Conservation (phyloP, 108 stramenopile genomes). For the Cyclotella cryptica region DNA sequence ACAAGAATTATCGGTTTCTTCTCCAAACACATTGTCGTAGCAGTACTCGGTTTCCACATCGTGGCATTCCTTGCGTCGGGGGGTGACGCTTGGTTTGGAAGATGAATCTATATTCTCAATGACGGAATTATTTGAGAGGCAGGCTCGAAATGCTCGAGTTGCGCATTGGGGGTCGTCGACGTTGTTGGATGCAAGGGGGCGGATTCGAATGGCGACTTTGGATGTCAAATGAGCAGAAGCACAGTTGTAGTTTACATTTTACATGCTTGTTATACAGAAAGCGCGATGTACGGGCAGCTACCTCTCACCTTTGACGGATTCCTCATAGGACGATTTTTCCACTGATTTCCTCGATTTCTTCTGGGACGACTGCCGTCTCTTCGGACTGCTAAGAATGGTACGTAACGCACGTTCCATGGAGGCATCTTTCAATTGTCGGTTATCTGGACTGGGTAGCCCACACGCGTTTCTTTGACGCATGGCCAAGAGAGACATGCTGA, state of each 20-base stretch:
- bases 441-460: background rate
- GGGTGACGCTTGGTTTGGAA: constrained; percentile 19
- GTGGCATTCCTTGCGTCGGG: constrained; percentile 55
- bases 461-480: background rate
- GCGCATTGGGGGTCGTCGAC: background rate
- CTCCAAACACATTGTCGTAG: constrained; percentile 92
- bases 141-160: constrained; percentile 72
- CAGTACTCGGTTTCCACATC: constrained; percentile 71
- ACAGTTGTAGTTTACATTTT: background rate
- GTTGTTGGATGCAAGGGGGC: constrained; percentile 51
- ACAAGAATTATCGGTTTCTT: constrained; percentile 69
- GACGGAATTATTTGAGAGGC: constrained; percentile 48
- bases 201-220: constrained; percentile 47
- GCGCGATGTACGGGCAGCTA: background rate
- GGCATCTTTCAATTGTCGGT: constrained; percentile 4
- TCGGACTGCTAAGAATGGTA: constrained; percentile 4
- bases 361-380: background rate
- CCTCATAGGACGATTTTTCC: constrained; percentile 3
- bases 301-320: constrained; percentile 31
- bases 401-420: constrained; percentile 41
- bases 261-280: background rate
- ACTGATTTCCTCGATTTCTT: background rate
- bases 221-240: constrained; percentile 32
- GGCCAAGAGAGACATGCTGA: background rate
- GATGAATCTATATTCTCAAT: constrained; percentile 51